phyloP scores from a whole-genome alignment of 768 basidiomycete species.

The Kwoniella sp. region DNA sequence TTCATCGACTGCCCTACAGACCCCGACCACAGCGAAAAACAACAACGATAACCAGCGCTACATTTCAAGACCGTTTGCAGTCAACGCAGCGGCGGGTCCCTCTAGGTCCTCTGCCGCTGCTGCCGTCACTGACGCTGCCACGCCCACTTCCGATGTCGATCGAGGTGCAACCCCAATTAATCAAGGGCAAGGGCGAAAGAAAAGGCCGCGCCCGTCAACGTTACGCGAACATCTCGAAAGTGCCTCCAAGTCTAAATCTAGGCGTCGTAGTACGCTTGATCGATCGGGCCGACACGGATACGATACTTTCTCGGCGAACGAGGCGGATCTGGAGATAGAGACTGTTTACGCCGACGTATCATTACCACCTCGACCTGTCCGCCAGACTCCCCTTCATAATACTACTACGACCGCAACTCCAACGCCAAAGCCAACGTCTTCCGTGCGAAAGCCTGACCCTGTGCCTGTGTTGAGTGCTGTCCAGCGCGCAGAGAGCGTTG shows the following conservation, averaged over 20 bases:
- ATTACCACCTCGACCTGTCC: slow-evolving; percentile 12
- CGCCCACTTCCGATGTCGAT: no score
- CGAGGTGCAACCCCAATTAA: no score
- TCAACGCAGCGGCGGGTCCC: no score
- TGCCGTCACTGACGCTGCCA: no score
- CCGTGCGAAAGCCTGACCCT: background rate
- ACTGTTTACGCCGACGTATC: slow-evolving; percentile 10
- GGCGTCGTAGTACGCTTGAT: slow-evolving; percentile 2
- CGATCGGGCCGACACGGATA: background rate
- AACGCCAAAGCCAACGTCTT: background rate
- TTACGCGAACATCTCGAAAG: background rate
- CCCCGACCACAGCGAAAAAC: no score
- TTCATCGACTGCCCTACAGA: no score
- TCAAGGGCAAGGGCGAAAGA: background rate
- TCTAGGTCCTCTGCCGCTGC: no score
- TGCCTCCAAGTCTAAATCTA: background rate
- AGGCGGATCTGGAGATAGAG: slow-evolving; percentile 5
- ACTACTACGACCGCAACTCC: background rate
- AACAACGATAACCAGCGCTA: no score
- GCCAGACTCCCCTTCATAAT: background rate
- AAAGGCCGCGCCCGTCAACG: background rate
- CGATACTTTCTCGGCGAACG: background rate
- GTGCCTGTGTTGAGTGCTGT: background rate
- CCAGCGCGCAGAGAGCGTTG: background rate
- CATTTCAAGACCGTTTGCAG: no score